phyloP scores from a whole-genome alignment of 805 yeast genomes.

The Saturnispora diversa region DNA sequence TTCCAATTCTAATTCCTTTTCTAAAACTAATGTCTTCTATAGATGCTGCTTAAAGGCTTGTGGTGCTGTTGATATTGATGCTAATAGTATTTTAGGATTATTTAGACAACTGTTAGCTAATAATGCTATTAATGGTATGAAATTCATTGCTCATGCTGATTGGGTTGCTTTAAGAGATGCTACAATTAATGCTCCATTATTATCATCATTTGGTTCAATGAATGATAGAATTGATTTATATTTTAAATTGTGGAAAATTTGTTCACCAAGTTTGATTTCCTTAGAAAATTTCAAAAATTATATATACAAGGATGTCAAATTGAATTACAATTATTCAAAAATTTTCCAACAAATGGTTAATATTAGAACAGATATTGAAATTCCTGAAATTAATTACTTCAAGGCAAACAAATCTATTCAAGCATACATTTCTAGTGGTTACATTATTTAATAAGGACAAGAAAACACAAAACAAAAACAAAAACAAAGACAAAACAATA shows the following conservation, averaged over 20 bases:
- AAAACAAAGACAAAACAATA: background rate
- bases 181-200: conserved; percentile 42
- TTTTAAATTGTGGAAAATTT: conserved; percentile 45
- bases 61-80: conserved; percentile 51
- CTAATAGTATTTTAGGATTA: conserved; percentile 41
- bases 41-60: conserved; percentile 66
- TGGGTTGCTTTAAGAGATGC: conserved; percentile 82
- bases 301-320: conserved; percentile 37
- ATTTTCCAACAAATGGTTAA: conserved; percentile 32
- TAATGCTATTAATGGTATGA: conserved; percentile 45
- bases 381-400: conserved; percentile 34
- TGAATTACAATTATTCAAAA: conserved; percentile 35
- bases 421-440: conserved; percentile 25
- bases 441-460: conserved; percentile 9
- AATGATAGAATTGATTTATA: conserved; percentile 45
- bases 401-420: conserved; percentile 27
- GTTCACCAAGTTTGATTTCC: conserved; percentile 40
- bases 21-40: conserved; percentile 59
- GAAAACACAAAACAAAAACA: background rate
- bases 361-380: conserved; percentile 32
- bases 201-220: conserved; percentile 24
- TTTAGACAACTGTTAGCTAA: conserved; percentile 31
- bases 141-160: conserved; percentile 71
- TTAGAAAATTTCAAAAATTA: conserved; percentile 40
- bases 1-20: conserved; percentile 48